Evolutionary conservation across 257 asterid genomes (phyloP), one percentile per base, ranked within the genome.

Genomic region (Lavandula angustifolia): DNA sequence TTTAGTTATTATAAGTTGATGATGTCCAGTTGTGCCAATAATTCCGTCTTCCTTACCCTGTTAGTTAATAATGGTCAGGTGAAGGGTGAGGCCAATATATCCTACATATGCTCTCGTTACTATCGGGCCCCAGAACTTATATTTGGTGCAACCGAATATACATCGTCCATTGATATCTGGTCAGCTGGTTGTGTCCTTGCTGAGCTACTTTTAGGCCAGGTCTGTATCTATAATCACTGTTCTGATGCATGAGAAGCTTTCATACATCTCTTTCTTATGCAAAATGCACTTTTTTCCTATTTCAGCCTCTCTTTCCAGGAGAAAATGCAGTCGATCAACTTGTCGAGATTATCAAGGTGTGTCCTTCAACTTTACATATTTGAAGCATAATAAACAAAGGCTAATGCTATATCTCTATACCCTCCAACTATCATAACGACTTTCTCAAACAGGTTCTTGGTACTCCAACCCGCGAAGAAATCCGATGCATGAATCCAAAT

Each of bases 321-420:
- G 97, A 90, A 78, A 87, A 92, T 79, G 97, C 95, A 54, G 97
- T 90, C 13, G 97, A 87, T 78, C 97, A 90, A 78, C 90, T 87
- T 73, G 97, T 90, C 64, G 96, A 87, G 83, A 90, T 90, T 74
- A 87, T 90, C 72, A 90, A 90, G 95, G 97, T 85, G 50, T 5
- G 17, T 11, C 3, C 12, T 43, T 11, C n/a, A 17, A 44, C n/a
- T 11, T 44, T 44, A 44, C 50, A 12, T 3, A 14, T 14, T 4
- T 13, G 31, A 0, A 48, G n/a, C n/a, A n/a, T n/a, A n/a, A n/a
- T n/a, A n/a, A n/a, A n/a, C n/a, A n/a, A n/a, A n/a, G n/a, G n/a
- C n/a, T n/a, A n/a, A n/a, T n/a, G n/a, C n/a, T n/a, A n/a, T n/a
- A n/a, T n/a, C n/a, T n/a, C n/a, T n/a, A n/a, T n/a, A n/a, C n/a